Evolutionary conservation across 1,284 basidiomycete species (phyloP).

Genomic region (Fomitopsis pinicola): DNA sequence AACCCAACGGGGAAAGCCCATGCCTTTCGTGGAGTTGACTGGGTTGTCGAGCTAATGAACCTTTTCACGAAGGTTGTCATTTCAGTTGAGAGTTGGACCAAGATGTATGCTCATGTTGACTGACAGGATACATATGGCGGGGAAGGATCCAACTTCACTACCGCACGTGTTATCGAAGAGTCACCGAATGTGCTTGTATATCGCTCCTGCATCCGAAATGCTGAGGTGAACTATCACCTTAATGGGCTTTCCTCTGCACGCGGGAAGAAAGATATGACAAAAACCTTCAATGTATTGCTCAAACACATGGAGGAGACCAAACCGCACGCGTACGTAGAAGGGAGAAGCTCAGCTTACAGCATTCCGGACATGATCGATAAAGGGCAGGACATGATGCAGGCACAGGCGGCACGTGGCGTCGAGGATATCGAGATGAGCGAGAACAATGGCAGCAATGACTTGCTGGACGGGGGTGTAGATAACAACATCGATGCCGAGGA

Average conservation of each 20-base stretch:
- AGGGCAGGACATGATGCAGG: too few species aligned
- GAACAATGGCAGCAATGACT: too few species aligned
- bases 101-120: not conserved
- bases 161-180: not conserved
- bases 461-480: too few species aligned
- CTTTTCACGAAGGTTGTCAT: not conserved
- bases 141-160: not conserved
- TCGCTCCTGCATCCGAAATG: not conserved
- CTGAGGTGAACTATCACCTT: not conserved
- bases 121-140: not conserved
- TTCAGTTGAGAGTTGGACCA: too few species aligned
- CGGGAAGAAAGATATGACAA: not conserved
- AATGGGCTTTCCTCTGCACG: not conserved
- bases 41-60: conserved; percentile 22
- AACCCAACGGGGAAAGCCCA: conserved; percentile 21
- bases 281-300: not conserved
- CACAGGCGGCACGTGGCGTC: too few species aligned
- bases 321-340: not conserved
- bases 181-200: not conserved
- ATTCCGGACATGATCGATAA: too few species aligned
- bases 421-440: too few species aligned
- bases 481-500: too few species aligned
- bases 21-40: conserved; percentile 21
- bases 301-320: not conserved
- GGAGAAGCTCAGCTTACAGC: not conserved